phyloP scores from a whole-genome alignment of 768 basidiomycete species.

The Phanerochaete sordida region DNA sequence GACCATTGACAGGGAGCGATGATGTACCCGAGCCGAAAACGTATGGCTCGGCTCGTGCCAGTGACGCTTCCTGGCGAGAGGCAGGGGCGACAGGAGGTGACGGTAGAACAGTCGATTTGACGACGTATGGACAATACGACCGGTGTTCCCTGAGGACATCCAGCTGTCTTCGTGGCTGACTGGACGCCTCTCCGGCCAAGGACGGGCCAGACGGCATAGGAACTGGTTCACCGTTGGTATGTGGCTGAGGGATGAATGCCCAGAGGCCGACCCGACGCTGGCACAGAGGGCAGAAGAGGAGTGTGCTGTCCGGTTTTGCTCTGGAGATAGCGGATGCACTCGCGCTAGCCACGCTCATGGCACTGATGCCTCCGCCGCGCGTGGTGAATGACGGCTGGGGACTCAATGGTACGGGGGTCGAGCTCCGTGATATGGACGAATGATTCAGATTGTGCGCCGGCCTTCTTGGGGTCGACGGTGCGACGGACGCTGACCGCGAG shows the following conservation, averaged over 20 bases:
- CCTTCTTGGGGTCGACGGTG: slow-evolving; percentile 25
- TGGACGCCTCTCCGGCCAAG: slow-evolving; percentile 16
- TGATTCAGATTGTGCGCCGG: slow-evolving; percentile 23
- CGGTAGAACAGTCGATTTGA: slow-evolving; percentile 63
- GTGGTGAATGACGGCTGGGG: slow-evolving; percentile 19
- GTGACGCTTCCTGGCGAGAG: slow-evolving; percentile 10
- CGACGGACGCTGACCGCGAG: background rate
- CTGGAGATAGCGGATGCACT: slow-evolving; percentile 1
- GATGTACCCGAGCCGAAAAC: slow-evolving; percentile 24
- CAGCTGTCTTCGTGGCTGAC: slow-evolving; percentile 44
- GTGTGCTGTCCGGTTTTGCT: slow-evolving; percentile 39
- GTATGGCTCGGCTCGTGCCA: slow-evolving; percentile 16
- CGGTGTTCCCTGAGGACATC: slow-evolving; percentile 81
- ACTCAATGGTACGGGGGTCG: slow-evolving; percentile 19
- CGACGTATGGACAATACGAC: slow-evolving; percentile 83
- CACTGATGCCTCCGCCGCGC: background rate
- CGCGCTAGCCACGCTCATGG: slow-evolving; percentile 1
- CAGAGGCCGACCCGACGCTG: slow-evolving; percentile 79
- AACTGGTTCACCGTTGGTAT: slow-evolving; percentile 5
- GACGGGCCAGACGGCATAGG: slow-evolving; percentile 7
- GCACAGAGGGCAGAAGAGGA: slow-evolving; percentile 66
- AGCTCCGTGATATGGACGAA: slow-evolving; percentile 13
- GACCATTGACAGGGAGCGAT: slow-evolving; percentile 28
- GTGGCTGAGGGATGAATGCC: slow-evolving; percentile 47
- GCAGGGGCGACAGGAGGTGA: slow-evolving; percentile 37